phyloP scores from a whole-genome alignment of 495 filamentous ascomycete genomes.

The Aspergillus sclerotioniger region DNA sequence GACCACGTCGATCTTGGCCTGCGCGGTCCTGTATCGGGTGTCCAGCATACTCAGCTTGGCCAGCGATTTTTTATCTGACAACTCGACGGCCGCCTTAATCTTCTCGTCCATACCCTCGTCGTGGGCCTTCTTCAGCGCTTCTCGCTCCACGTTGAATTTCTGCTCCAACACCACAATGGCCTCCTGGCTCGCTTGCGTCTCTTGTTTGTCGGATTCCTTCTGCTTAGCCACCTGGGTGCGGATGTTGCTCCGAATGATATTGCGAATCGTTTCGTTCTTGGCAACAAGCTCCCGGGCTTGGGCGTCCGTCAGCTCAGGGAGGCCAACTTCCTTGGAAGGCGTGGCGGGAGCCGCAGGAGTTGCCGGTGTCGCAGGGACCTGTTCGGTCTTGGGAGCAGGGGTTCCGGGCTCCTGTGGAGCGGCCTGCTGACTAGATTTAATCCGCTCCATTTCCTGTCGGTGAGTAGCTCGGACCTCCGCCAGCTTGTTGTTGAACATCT shows the following conservation, averaged over 20 bases:
- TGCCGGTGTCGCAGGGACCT: conserved; percentile 27
- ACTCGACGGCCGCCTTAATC: conserved; percentile 43
- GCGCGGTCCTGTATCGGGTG: conserved; percentile 58
- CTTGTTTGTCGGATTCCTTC: conserved; percentile 56
- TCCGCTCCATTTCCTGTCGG: conserved; percentile 59
- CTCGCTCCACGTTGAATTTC: conserved; percentile 55
- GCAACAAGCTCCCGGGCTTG: conserved; percentile 64
- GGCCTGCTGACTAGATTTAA: conserved; percentile 58
- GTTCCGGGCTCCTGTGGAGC: conserved; percentile 52
- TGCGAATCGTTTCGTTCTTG: conserved; percentile 62
- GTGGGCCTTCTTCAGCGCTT: conserved; percentile 62
- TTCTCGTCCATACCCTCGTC: conserved; percentile 40
- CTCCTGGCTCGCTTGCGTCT: conserved; percentile 34
- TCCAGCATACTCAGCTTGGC: conserved; percentile 80
- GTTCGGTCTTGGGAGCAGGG: conserved; percentile 25
- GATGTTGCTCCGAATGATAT: conserved; percentile 67
- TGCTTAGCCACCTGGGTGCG: conserved; percentile 54
- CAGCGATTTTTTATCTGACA: conserved; percentile 59
- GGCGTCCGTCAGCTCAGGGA: conserved; percentile 49
- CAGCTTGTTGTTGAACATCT: conserved; percentile 65
- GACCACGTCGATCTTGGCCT: conserved; percentile 74
- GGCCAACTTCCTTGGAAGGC: conserved; percentile 31
- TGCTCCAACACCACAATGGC: conserved; percentile 37
- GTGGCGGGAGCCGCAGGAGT: conserved; percentile 17
- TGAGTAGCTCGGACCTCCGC: conserved; percentile 56